Conservation (phyloP, 495 filamentous ascomycete species). For the Neurospora terricola region DNA sequence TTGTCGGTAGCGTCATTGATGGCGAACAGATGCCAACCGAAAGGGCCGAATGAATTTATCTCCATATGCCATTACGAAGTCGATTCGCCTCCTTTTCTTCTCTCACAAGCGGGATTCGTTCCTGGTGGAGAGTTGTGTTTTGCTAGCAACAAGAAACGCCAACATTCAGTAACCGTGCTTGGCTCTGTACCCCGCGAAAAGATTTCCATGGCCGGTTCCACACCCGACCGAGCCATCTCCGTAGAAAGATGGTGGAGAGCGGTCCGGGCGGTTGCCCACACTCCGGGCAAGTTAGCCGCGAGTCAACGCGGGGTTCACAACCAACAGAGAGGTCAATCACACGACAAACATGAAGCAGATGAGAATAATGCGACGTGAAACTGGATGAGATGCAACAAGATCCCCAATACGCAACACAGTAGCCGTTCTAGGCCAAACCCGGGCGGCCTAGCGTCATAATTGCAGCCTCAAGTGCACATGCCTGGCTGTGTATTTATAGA, state of each 20-base stretch:
- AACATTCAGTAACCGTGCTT: not conserved
- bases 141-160: not conserved
- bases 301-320: not conserved
- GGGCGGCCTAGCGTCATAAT: not conserved
- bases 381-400: not conserved
- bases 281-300: not conserved
- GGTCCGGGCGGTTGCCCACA: not conserved
- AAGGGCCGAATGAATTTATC: not conserved
- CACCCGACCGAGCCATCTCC: not conserved
- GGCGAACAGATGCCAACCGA: not conserved
- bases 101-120: not conserved
- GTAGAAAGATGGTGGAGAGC: not conserved
- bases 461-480: not conserved
- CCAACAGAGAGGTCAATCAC: not conserved
- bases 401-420: not conserved
- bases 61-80: not conserved
- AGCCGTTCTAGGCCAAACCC: not conserved
- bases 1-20: not conserved
- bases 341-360: not conserved
- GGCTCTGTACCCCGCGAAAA: not conserved
- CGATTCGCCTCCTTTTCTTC: not conserved
- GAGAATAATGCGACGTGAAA: not conserved
- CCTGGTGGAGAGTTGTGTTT: not conserved
- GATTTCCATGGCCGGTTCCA: not conserved
- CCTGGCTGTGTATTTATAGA: not conserved